Conservation (phyloP, 2,329 filamentous ascomycete species). For the Diaporthe citri region DNA sequence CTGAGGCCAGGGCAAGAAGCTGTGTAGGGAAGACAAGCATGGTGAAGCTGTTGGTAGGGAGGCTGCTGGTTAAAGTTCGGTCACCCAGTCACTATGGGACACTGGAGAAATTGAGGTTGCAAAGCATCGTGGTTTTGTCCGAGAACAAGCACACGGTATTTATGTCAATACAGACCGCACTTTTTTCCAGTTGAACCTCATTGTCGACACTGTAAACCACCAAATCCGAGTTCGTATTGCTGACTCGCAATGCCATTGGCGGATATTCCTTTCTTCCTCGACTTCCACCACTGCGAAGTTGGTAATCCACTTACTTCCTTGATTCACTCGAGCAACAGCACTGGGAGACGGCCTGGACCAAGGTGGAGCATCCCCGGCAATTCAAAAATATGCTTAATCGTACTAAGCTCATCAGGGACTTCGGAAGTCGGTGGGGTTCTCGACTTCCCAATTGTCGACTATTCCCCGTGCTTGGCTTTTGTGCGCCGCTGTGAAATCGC, state of each 20-base stretch:
- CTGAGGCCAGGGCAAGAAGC: slow-evolving; percentile 2
- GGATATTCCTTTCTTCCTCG: slow-evolving; percentile 3
- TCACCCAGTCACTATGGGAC: background rate
- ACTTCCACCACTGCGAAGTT: slow-evolving; percentile 11
- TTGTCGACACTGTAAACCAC: background rate
- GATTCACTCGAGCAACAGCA: background rate
- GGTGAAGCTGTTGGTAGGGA: background rate
- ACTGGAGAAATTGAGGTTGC: background rate
- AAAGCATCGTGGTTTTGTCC: background rate
- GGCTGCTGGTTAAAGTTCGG: background rate
- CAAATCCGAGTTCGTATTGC: background rate
- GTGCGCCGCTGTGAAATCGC: background rate
- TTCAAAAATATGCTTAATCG: slow-evolving; percentile 21
- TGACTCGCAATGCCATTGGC: background rate
- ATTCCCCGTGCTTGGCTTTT: slow-evolving; percentile 16
- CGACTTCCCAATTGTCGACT: slow-evolving; percentile 24
- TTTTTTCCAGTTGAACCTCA: background rate
- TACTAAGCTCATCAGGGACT: slow-evolving; percentile 25
- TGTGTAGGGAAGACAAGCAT: background rate
- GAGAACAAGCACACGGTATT: slow-evolving; percentile 6
- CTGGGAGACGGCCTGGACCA: background rate
- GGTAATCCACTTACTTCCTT: background rate
- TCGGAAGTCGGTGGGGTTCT: background rate
- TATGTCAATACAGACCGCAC: background rate
- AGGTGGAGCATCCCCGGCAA: background rate